Conservation (phyloP, 495 filamentous ascomycete genomes). For the Aspergillus leporis region DNA sequence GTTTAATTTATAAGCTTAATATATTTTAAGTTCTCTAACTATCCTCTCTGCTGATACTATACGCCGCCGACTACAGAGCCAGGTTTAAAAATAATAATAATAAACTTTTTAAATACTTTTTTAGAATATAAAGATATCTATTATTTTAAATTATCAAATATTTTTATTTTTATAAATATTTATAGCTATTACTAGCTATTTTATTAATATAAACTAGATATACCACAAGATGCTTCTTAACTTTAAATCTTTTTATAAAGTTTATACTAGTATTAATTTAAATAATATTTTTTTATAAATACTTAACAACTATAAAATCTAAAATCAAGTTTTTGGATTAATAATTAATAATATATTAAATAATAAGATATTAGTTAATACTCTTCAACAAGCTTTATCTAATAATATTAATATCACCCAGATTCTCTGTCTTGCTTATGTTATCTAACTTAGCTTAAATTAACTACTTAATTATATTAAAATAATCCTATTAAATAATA, state of each 20-base stretch:
- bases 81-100: no score
- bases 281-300: slow-evolving; percentile 11
- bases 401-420: slow-evolving; percentile 2
- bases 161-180: no score
- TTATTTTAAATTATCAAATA: no score
- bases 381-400: slow-evolving; percentile 5
- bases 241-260: slow-evolving; percentile 14
- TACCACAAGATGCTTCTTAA: slow-evolving; percentile 15
- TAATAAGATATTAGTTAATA: no score
- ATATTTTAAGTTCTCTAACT: no score
- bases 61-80: no score
- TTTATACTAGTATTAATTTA: slow-evolving; percentile 10
- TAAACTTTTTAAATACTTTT: no score
- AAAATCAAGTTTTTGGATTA: background rate
- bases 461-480: slow-evolving; percentile 9
- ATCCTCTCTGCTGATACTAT: no score
- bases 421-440: slow-evolving; percentile 4
- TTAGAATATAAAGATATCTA: no score
- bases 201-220: no score
- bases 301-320: background rate
- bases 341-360: slow-evolving; percentile 1
- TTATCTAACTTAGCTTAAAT: slow-evolving; percentile 12
- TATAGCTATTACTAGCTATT: no score
- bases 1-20: no score
- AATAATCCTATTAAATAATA: background rate